Evolutionary conservation across 805 yeast genomes (phyloP).

Genomic region (Candida dendrica): DNA sequence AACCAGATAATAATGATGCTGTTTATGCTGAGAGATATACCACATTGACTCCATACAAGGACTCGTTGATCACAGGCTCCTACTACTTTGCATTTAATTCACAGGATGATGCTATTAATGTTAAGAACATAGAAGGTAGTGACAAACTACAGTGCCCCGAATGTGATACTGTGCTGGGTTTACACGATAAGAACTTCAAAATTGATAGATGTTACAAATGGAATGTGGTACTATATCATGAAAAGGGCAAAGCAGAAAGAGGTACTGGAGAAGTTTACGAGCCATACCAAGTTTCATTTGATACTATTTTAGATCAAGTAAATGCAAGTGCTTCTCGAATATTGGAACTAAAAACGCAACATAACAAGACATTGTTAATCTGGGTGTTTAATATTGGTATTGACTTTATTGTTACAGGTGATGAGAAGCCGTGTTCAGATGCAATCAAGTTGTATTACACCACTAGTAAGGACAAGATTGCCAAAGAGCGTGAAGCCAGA

Average conservation of each 20-base stretch:
- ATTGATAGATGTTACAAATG: conserved; percentile 46
- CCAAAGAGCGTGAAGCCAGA: no score
- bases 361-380: no score
- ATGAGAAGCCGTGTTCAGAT: no score
- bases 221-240: conserved; percentile 33
- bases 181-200: conserved; percentile 23
- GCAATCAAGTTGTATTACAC: no score
- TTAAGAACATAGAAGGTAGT: conserved; percentile 3
- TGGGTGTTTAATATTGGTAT: no score
- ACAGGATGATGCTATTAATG: conserved; percentile 4
- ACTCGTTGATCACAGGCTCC: conserved; percentile 45
- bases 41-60: conserved; percentile 34
- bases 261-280: conserved; percentile 26
- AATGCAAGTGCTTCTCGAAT: conserved; percentile 34
- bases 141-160: conserved; percentile 23
- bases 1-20: conserved; percentile 38
- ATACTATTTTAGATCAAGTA: conserved; percentile 33
- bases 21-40: conserved; percentile 27
- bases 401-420: no score
- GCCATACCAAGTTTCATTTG: conserved; percentile 31
- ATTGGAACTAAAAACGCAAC: conserved; percentile 21
- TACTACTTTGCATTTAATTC: conserved; percentile 35
- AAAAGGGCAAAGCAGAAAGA: neutral
- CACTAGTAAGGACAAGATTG: no score
- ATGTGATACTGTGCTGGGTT: conserved; percentile 37